Percentiles rank a stretch among this genome's conserved stretches.
Evolutionary conservation across 306 rosid species (phyloP).

Genomic region (Vigna hirtella): DNA sequence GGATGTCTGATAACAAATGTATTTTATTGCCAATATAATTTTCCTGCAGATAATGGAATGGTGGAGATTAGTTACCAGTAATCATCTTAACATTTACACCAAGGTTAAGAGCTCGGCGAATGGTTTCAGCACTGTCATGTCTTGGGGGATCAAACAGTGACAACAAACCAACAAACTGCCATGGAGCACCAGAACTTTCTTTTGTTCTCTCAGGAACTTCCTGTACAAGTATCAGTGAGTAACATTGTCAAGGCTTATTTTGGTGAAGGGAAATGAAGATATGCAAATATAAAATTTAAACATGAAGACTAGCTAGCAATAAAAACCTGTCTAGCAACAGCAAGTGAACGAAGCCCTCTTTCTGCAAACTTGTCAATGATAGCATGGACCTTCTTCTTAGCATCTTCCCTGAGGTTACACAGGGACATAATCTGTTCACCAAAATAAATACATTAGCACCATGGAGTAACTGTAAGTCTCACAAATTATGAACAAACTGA

Average conservation of each 20-base stretch:
- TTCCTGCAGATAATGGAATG: not conserved
- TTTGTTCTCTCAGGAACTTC: slow-evolving; percentile 84
- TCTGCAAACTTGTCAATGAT: slow-evolving; percentile 94
- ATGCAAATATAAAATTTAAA: not conserved
- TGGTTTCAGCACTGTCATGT: slow-evolving; percentile 98
- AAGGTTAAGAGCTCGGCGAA: slow-evolving; percentile 87
- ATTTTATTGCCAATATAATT: not conserved
- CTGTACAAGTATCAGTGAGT: slow-evolving; percentile 45
- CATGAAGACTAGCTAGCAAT: slow-evolving; percentile 3
- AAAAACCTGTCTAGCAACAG: slow-evolving; percentile 90
- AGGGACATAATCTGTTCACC: slow-evolving; percentile 70
- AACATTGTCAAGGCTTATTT: not conserved
- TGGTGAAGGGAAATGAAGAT: not conserved
- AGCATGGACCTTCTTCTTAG: slow-evolving; percentile 75
- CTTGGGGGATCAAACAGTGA: slow-evolving; percentile 96
- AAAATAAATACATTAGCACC: slow-evolving; percentile 39
- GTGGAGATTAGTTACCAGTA: slow-evolving; percentile 66
- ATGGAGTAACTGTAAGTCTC: not conserved
- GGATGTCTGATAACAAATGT: not conserved
- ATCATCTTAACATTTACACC: slow-evolving; percentile 99
- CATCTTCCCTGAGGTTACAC: slow-evolving; percentile 80
- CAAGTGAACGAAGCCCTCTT: slow-evolving; percentile 97
- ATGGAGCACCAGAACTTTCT: slow-evolving; percentile 87
- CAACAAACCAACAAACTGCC: slow-evolving; percentile 95
- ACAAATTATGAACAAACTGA: slow-evolving; percentile 20